Base-by-base conservation (phyloP, 176 grass and related monocot genomes). In the Musa acuminata region DNA sequence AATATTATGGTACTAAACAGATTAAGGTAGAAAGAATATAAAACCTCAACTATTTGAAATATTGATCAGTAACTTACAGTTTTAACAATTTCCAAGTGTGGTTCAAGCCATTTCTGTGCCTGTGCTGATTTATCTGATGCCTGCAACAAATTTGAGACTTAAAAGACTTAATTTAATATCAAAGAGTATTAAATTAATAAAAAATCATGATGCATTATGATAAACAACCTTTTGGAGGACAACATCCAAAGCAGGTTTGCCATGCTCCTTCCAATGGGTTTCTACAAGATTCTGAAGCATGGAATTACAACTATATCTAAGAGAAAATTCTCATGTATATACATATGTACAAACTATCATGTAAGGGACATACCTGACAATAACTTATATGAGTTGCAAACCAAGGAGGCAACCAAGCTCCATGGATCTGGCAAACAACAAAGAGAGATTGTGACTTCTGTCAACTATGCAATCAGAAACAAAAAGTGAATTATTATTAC, bases 321-420 rank as follows among this genome's bases (percentile, higher is more conserved):
- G 55, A 57, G 16, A 57, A 60, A 60, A n/a, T n/a, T 60, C 13
- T 60, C 7, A 60, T 60, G 57, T 60, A 19, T 43, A 43, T 3
- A 60, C 19, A 60, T 8, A 17, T 8, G 16, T n/a, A 60, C n/a
- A 50, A 20, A 10, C 14, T 20, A 1, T 70, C 20, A 49, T 20
- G 9, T 20, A 51, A 8, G 43, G 51, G 27, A 73, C 51, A 52
- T 84, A 94, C 91, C 84, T 82, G 72, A 58, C 59, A 87, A 65
- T 2, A 77, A 71, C 80, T n/a, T 62, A 82, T 72, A 84, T 89
- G 71, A 77, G 83, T 72, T 1, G 59, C 88, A 62, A 99, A 75
- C 96, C 91, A 99, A 77, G 88, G 88, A 76, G 91, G 86, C 69
- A 99, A 81, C 96, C 96, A 99, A 74, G 91, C 83, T 84, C 84